These are phyloP conservation scores for Cercospora nicotianae DNA, from an alignment of 2,329 filamentous ascomycete species.

Conservation along the genomic window DNA sequence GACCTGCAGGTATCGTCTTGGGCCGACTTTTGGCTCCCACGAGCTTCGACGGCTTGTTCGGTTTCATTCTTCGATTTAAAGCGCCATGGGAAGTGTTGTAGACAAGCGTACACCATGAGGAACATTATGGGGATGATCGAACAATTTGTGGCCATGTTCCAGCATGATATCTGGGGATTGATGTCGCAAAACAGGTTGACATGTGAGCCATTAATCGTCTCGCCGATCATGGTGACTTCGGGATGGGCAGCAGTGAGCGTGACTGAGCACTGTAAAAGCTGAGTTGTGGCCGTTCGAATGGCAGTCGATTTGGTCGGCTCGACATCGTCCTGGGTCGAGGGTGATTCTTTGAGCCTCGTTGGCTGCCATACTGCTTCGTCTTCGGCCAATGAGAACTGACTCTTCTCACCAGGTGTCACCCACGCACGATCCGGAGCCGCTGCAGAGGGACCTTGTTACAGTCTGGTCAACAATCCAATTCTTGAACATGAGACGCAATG, in stretches of 20 bases:
- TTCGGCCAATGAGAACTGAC: not conserved
- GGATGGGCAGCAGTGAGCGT: not conserved
- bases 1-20: not conserved
- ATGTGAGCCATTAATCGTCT: not conserved
- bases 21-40: not conserved
- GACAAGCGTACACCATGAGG: not conserved
- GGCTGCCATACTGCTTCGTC: not conserved
- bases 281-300: not conserved
- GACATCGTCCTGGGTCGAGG: not conserved
- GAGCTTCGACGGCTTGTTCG: not conserved
- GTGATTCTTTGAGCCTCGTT: not conserved
- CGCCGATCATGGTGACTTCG: not conserved
- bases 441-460: not conserved
- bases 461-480: not conserved
- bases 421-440: not conserved
- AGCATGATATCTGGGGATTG: not conserved
- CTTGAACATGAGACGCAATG: not conserved
- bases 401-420: not conserved
- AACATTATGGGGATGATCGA: not conserved
- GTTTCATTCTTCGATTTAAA: not conserved
- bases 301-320: not conserved
- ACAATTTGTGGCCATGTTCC: not conserved
- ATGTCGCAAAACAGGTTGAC: not conserved
- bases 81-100: not conserved
- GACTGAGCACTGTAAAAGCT: not conserved